Percentiles rank a stretch among this genome's conserved stretches.
Conservation (phyloP, 352 stramenopile species). For the Albugo candida region DNA sequence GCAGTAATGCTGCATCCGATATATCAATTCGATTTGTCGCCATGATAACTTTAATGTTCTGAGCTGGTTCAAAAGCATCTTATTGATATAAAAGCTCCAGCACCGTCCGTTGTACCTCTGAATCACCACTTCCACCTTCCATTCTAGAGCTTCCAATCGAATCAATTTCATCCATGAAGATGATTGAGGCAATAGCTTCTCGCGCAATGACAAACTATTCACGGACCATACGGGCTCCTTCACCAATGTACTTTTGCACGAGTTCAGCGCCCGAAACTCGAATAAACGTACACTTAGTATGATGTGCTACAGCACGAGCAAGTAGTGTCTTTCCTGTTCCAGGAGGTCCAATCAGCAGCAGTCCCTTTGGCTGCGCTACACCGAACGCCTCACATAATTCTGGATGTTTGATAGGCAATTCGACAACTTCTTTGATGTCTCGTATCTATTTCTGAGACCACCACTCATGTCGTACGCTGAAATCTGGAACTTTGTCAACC, state of each 20-base stretch:
- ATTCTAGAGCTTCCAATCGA: conserved; percentile 91
- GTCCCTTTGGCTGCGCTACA: conserved; percentile 94
- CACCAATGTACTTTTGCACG: conserved; percentile 99
- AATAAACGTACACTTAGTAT: conserved; percentile 99
- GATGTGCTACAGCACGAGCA: conserved; percentile 94
- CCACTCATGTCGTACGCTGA: conserved; percentile 99
- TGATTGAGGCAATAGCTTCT: conserved; percentile 95
- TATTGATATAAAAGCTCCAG: conserved; percentile 98
- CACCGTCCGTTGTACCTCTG: conserved; percentile 99
- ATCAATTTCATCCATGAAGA: conserved; percentile 99
- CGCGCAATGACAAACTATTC: conserved; percentile 98
- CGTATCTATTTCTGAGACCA: conserved; percentile 97
- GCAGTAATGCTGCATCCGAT: conserved; percentile 90
- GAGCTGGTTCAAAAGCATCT: conserved; percentile 89
- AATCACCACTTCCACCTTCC: conserved; percentile 88
- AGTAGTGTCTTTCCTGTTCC: conserved; percentile 98
- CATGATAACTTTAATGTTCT: conserved; percentile 99
- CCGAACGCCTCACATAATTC: conserved; percentile 98
- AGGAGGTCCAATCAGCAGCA: conserved; percentile 91
- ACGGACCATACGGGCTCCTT: conserved; percentile 96
- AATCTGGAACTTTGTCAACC: conserved; percentile 98
- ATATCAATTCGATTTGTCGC: conserved; percentile 99
- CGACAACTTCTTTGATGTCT: conserved; percentile 99
- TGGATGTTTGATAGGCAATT: conserved; percentile 99
- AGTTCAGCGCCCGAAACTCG: conserved; percentile 96